Percentiles rank a stretch among this genome's conserved stretches.
Evolutionary conservation across 1,284 basidiomycete genomes (phyloP).

Genomic region (Ceratobasidium papillatum): DNA sequence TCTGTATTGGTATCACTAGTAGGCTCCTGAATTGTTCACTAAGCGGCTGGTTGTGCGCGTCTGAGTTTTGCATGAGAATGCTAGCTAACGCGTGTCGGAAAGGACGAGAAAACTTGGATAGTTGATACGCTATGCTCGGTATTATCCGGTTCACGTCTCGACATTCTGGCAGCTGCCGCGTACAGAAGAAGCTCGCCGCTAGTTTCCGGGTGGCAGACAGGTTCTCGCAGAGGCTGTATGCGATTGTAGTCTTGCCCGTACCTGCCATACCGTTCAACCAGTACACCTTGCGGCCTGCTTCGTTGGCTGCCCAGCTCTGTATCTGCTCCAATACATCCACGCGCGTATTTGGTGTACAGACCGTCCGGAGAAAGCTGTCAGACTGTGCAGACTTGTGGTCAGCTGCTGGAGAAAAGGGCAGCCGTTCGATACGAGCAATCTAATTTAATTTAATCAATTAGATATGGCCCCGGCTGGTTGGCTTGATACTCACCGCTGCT

Average conservation of each 20-base stretch:
- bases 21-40: not conserved
- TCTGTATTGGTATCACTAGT: not conserved
- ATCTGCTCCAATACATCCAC: too few species aligned
- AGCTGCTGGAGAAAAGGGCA: too few species aligned
- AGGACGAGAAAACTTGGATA: not conserved
- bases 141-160: not conserved
- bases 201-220: not conserved
- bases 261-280: slow-evolving; percentile 13
- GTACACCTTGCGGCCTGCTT: too few species aligned
- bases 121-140: slow-evolving; percentile 17
- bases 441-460: too few species aligned
- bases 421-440: too few species aligned
- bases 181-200: slow-evolving; percentile 20
- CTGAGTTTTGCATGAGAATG: not conserved
- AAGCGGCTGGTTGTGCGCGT: not conserved
- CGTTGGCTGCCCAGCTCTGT: too few species aligned
- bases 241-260: too few species aligned
- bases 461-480: too few species aligned
- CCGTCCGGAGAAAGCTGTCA: too few species aligned
- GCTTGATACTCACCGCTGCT: too few species aligned
- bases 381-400: too few species aligned
- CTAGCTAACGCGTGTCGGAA: not conserved
- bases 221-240: slow-evolving; percentile 5
- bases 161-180: not conserved
- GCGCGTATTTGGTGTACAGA: too few species aligned